These are phyloP conservation scores for Aschersonia sp. DNA, from an alignment of 2,329 filamentous ascomycete species.

Conservation along the genomic window DNA sequence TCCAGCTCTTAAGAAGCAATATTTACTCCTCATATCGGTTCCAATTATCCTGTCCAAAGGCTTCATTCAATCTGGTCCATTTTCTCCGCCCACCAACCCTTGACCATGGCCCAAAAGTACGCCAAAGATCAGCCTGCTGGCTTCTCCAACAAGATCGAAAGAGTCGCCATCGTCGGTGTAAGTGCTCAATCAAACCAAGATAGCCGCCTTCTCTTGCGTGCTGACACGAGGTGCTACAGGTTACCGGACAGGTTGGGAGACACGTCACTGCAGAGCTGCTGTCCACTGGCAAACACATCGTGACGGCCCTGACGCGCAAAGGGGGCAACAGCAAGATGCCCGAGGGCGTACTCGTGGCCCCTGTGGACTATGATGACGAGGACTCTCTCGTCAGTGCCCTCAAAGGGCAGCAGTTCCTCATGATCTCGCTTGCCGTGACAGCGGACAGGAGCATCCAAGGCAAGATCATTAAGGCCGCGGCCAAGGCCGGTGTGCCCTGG, in stretches of 20 bases:
- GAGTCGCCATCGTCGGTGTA: constrained; percentile 28
- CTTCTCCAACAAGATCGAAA: constrained; percentile 20
- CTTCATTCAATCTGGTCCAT: too few relatives aligned
- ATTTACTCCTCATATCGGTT: neutral
- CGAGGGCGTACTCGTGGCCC: constrained; percentile 22
- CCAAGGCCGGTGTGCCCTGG: constrained; percentile 33
- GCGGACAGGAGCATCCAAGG: constrained; percentile 26
- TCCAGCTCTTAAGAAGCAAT: too few relatives aligned
- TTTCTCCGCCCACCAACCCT: neutral
- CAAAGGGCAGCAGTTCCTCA: constrained; percentile 37
- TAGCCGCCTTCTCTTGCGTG: neutral
- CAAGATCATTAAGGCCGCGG: constrained; percentile 33
- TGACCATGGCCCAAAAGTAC: constrained; percentile 3
- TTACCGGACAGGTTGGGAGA: constrained; percentile 24
- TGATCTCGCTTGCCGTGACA: constrained; percentile 31
- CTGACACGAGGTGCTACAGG: constrained; percentile 11
- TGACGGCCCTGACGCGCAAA: constrained; percentile 37
- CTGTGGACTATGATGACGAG: constrained; percentile 29
- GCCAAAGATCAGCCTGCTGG: constrained; percentile 10
- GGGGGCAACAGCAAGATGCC: constrained; percentile 27
- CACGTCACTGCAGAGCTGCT: constrained; percentile 27
- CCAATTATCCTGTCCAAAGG: neutral
- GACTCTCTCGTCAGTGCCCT: constrained; percentile 32
- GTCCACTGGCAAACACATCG: constrained; percentile 30
- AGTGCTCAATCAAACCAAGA: constrained; percentile 7